Conservation (phyloP, 352 stramenopile species). For the Phytophthora multivora region DNA sequence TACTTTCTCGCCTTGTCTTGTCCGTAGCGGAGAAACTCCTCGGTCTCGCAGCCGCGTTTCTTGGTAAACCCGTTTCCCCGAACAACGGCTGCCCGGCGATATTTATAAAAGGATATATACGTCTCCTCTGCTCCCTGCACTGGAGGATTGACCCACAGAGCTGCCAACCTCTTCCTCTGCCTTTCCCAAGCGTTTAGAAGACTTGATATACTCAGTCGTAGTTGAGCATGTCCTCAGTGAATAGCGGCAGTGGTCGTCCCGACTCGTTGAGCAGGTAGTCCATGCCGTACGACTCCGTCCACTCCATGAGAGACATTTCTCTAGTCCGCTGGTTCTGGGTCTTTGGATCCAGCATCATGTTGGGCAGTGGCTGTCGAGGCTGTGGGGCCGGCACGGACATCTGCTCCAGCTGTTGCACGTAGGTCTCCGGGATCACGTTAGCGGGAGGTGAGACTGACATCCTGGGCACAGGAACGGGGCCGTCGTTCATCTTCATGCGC, state of each 20-base stretch:
- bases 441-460: conserved; percentile 19
- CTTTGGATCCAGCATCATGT: conserved; percentile 52
- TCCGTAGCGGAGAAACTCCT: conserved; percentile 5
- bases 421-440: conserved; percentile 27
- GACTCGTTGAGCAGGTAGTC: conserved; percentile 79
- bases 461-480: background rate
- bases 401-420: conserved; percentile 28
- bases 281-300: conserved; percentile 80
- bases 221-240: conserved; percentile 56
- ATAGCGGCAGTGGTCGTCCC: conserved; percentile 57
- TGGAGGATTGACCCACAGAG: background rate
- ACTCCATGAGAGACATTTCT: conserved; percentile 79
- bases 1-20: conserved; percentile 8
- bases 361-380: conserved; percentile 23
- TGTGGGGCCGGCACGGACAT: conserved; percentile 17
- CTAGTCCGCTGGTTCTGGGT: conserved; percentile 47
- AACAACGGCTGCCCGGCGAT: conserved; percentile 15
- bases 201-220: conserved; percentile 50
- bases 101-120: conserved; percentile 41
- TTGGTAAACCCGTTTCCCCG: conserved; percentile 9
- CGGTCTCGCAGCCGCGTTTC: conserved; percentile 9
- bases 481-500: conserved; percentile 45
- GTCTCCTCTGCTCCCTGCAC: conserved; percentile 11
- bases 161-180: background rate
- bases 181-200: background rate